A percentile compares a stretch with the other conserved stretches of the same genome.
Conservation (phyloP, 2,329 filamentous ascomycete genomes). For the Rhinocladiella similis region DNA sequence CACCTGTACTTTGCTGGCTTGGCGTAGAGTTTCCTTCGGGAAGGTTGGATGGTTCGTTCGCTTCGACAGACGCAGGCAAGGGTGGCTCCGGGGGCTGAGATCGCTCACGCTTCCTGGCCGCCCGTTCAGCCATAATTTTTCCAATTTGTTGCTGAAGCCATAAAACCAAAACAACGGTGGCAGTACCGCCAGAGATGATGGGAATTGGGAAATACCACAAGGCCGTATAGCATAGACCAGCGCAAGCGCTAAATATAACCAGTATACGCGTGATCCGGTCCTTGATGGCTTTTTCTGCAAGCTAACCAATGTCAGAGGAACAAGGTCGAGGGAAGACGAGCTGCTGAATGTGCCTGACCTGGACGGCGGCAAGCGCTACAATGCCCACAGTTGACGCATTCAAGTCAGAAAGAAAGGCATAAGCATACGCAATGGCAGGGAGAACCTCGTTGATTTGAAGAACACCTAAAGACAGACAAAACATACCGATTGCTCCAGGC, state of each 20-base stretch:
- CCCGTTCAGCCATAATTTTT: conserved; percentile 32
- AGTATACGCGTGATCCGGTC: conserved; percentile 63
- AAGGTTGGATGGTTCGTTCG: neutral
- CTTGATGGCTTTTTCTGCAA: conserved; percentile 67
- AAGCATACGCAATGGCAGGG: conserved; percentile 65
- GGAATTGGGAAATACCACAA: conserved; percentile 74
- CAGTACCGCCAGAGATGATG: conserved; percentile 57
- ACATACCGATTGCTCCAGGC: conserved; percentile 71
- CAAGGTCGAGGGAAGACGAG: neutral
- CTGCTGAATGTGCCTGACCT: conserved; percentile 28
- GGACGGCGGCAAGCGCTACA: conserved; percentile 67
- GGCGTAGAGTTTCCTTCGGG: neutral
- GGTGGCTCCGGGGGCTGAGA: neutral
- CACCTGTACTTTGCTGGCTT: neutral
- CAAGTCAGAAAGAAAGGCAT: conserved; percentile 69
- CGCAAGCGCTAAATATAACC: conserved; percentile 63
- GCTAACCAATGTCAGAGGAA: conserved; percentile 17
- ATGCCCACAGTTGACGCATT: conserved; percentile 73
- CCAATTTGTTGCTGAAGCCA: conserved; percentile 53
- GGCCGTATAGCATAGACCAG: conserved; percentile 69
- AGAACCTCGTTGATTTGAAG: conserved; percentile 59
- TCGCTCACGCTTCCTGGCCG: conserved; percentile 6
- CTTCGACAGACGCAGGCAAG: neutral
- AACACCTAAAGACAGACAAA: conserved; percentile 64
- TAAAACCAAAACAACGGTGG: conserved; percentile 58